These are phyloP conservation scores for Bolboschoenus planiculmis DNA, from an alignment of 176 grass and related monocot species.

Conservation along the genomic window DNA sequence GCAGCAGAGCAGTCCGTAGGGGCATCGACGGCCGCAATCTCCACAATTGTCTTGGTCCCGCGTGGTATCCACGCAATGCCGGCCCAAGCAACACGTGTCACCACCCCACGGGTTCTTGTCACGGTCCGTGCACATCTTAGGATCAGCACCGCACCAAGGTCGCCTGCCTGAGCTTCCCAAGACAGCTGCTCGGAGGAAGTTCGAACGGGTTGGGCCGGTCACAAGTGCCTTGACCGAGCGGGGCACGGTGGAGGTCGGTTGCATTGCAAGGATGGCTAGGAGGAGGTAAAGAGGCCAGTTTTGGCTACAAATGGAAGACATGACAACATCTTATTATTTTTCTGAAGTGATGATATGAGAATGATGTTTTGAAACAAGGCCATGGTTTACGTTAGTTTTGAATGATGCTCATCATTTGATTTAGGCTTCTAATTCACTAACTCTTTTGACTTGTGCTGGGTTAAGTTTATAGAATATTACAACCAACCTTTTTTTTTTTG, in stretches of 20 bases:
- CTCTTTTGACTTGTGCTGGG: conserved; percentile 8
- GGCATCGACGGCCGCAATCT: neutral
- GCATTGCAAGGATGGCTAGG: neutral
- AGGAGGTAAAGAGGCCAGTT: conserved; percentile 2
- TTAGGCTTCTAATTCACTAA: neutral
- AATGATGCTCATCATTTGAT: neutral
- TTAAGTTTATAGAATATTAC: conserved; percentile 9
- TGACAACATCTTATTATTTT: conserved; percentile 3
- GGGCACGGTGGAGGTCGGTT: neutral
- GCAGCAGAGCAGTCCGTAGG: conserved; percentile 21
- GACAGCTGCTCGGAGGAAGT: conserved; percentile 11
- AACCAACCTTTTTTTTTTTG: neutral
- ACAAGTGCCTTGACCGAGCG: neutral
- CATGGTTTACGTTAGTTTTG: neutral
- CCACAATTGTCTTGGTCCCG: conserved; percentile 11
- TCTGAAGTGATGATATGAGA: neutral
- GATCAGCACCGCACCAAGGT: conserved; percentile 13
- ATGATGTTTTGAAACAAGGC: neutral
- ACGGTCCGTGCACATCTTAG: conserved; percentile 7
- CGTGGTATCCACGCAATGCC: conserved; percentile 10
- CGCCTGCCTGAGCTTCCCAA: neutral
- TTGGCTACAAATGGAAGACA: neutral
- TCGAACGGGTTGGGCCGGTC: neutral
- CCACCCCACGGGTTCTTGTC: conserved; percentile 29
- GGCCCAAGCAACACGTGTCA: conserved; percentile 21